Conservation (phyloP, 23 red algal genomes). For the Gracilaria gracilis region DNA sequence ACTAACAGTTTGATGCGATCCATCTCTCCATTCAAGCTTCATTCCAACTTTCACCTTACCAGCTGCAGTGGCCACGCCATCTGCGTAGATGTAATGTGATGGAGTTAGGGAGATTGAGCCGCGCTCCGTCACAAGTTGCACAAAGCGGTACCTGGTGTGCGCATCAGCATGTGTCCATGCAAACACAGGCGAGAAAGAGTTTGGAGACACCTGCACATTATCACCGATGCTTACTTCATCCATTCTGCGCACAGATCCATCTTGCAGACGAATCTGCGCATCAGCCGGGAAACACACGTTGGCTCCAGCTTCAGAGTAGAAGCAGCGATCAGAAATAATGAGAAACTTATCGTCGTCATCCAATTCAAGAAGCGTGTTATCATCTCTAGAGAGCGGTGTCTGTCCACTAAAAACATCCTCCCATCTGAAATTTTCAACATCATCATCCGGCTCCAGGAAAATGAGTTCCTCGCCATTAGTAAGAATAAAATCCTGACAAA, state of each 20-base stretch:
- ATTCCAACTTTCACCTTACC: slow-evolving; percentile 5
- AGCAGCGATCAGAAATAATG: slow-evolving; percentile 24
- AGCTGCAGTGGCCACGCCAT: slow-evolving; percentile 4
- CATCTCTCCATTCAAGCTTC: neutral
- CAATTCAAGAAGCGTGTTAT: slow-evolving; percentile 5
- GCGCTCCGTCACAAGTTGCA: neutral
- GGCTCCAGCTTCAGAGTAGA: slow-evolving; percentile 10
- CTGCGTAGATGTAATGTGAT: slow-evolving; percentile 59
- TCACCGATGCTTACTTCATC: slow-evolving; percentile 37
- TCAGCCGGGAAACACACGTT: slow-evolving; percentile 58
- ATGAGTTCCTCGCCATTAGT: neutral
- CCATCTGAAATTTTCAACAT: slow-evolving; percentile 27
- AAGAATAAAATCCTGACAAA: slow-evolving; percentile 11
- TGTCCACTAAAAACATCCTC: slow-evolving; percentile 27
- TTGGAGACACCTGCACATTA: slow-evolving; percentile 23
- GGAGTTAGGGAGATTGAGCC: slow-evolving; percentile 11
- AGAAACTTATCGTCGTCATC: slow-evolving; percentile 27
- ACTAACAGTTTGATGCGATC: neutral
- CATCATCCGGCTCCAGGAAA: slow-evolving; percentile 31
- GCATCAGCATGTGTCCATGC: slow-evolving; percentile 50
- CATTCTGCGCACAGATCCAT: slow-evolving; percentile 20
- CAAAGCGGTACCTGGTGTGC: slow-evolving; percentile 30
- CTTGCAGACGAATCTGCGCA: slow-evolving; percentile 14
- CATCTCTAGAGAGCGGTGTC: slow-evolving; percentile 26
- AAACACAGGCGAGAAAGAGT: slow-evolving; percentile 35